Conservation (phyloP, 1,284 basidiomycete species). For the Vanrija humicola region DNA sequence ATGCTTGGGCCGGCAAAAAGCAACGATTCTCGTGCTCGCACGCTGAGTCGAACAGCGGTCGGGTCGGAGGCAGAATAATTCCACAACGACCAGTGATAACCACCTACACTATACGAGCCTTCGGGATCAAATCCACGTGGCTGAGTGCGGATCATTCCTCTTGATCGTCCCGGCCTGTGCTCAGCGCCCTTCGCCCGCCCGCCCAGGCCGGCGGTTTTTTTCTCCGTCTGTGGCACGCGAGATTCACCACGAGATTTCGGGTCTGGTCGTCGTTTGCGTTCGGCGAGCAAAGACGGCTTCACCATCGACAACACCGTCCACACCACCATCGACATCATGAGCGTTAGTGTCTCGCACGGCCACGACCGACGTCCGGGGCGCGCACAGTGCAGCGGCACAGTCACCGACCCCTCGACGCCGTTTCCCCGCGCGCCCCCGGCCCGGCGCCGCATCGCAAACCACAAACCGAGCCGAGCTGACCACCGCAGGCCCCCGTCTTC, state of each 20-base stretch:
- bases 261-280: not conserved
- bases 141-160: too few species aligned
- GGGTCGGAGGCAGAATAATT: not conserved
- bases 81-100: slow-evolving; percentile 7
- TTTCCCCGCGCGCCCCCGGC: not conserved
- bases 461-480: not conserved
- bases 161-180: too few species aligned
- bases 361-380: too few species aligned
- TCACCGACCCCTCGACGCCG: too few species aligned
- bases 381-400: not conserved
- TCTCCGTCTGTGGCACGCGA: not conserved
- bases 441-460: not conserved
- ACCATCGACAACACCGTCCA: not conserved
- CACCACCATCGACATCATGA: slow-evolving; percentile 1
- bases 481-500: slow-evolving; percentile 17
- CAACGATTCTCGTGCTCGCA: slow-evolving; percentile 3
- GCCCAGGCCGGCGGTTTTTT: slow-evolving; percentile 4
- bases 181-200: not conserved
- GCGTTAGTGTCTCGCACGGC: slow-evolving; percentile 1
- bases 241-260: not conserved
- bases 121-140: too few species aligned
- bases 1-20: too few species aligned
- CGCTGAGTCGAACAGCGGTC: slow-evolving; percentile 18
- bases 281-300: not conserved
- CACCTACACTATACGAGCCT: slow-evolving; percentile 7